Evolutionary conservation across 148 eudicot genomes (phyloP), one percentile per base, ranked within the genome.

Genomic region (Chenopodium suecicum): DNA sequence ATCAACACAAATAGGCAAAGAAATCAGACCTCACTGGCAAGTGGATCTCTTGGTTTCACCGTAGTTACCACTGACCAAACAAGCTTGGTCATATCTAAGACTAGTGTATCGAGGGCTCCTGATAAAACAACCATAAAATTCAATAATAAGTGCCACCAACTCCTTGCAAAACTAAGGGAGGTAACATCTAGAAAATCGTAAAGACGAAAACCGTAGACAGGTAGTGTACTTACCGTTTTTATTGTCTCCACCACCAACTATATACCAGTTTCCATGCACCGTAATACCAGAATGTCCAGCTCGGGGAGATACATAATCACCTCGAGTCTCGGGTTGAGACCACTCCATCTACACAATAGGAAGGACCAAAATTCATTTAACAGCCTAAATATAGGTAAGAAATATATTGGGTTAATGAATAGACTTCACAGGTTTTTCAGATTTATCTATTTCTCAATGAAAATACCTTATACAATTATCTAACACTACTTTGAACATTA

Each of bases 231-330:
- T 78, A 96, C 99, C 98, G 79, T 89, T 90, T 91, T 80, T 92
- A 78, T 96, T 96, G 90, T 96, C 99, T 67, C 99, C 99, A 60
- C 99, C 99, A 32, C 99, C 99, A 85, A 92, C 91, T 76, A 94
- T 84, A 78, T 86, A 96, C 98, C 98, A 96, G 74, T 88, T 90
- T 41, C 90, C 99, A 83, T 88, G 86, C 75, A 94, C 84, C 9
- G 91, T 85, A 69, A 88, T 83, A 84, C 98, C 97, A 77, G 94
- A 89, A 84, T 95, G 99, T 70, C 98, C 99, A 73, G 99, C 99
- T 85, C 99, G 90, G 27, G 98, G 89, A 78, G 92, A 75, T 75
- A 91, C 90, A 82, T 81, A 76, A 79, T 92, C 95, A 76, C 94
- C 98, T 79, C 91, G 91, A 77, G 86, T 87, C 86, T 95, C 95